Evolutionary conservation across 1,284 basidiomycete species (phyloP).

Genomic region (Ganoderma multipileum): DNA sequence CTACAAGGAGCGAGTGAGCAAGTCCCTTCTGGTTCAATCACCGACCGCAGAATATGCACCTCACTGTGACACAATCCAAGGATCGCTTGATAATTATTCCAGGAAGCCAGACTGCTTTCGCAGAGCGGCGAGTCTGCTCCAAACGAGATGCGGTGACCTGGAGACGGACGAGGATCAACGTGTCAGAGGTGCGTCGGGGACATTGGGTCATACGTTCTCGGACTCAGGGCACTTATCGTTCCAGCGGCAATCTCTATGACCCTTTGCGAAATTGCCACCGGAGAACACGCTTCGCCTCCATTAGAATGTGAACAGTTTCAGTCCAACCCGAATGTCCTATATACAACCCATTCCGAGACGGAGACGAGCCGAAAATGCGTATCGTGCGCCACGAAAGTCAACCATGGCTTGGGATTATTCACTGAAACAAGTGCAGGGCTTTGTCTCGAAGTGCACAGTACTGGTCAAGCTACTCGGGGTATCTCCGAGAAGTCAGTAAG

Average conservation of each 20-base stretch:
- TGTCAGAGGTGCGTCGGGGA: constrained; percentile 49
- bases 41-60: neutral
- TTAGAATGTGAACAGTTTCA: constrained; percentile 64
- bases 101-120: constrained; percentile 71
- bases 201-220: neutral
- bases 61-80: constrained; percentile 16
- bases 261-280: constrained; percentile 76
- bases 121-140: constrained; percentile 53
- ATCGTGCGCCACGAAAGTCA: constrained; percentile 30
- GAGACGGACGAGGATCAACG: constrained; percentile 66
- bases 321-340: neutral
- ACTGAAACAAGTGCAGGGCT: constrained; percentile 52
- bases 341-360: constrained; percentile 7
- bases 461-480: constrained; percentile 85
- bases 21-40: neutral
- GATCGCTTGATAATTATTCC: constrained; percentile 31
- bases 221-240: constrained; percentile 4
- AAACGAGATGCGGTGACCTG: constrained; percentile 57
- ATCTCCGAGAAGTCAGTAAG: constrained; percentile 78
- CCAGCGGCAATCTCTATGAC: constrained; percentile 79
- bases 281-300: constrained; percentile 67
- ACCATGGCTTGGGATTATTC: neutral
- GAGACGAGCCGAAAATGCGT: constrained; percentile 35
- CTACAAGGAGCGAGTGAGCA: constrained; percentile 23
- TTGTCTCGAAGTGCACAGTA: constrained; percentile 78